Percentiles rank a stretch among this genome's conserved stretches.
Evolutionary conservation across 352 stramenopile genomes (phyloP).

Genomic region (Phytophthora quininea): DNA sequence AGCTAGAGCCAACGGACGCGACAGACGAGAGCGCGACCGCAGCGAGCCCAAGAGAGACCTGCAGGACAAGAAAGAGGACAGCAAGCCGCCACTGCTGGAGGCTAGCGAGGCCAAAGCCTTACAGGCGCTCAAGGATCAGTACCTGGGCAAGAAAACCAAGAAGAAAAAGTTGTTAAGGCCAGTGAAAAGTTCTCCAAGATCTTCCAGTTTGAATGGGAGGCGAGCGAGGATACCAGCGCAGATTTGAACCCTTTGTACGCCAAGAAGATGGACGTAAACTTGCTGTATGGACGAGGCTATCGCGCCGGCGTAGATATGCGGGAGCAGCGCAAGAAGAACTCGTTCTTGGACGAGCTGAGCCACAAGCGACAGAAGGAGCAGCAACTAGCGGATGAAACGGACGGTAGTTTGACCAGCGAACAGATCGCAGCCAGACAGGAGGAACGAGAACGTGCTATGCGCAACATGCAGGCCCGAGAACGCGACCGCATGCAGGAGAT

Average conservation of each 20-base stretch:
- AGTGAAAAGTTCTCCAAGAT: conserved; percentile 94
- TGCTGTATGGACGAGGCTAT: conserved; percentile 93
- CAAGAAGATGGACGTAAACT: conserved; percentile 88
- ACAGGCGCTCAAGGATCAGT: conserved; percentile 88
- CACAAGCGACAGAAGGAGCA: conserved; percentile 88
- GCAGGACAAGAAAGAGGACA: conserved; percentile 25
- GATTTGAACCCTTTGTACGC: conserved; percentile 93
- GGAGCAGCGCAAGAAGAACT: conserved; percentile 93
- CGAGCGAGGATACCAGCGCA: conserved; percentile 89
- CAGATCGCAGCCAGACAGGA: conserved; percentile 66
- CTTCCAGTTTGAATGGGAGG: conserved; percentile 96
- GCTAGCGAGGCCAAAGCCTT: conserved; percentile 77
- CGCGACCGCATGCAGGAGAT: conserved; percentile 66
- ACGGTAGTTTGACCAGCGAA: conserved; percentile 62
- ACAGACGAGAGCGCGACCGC: conserved; percentile 42
- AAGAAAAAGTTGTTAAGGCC: conserved; percentile 92
- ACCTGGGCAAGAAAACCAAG: conserved; percentile 83
- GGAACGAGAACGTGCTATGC: conserved; percentile 71
- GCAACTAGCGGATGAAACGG: conserved; percentile 65
- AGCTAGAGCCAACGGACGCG: conserved; percentile 16
- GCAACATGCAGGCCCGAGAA: conserved; percentile 77
- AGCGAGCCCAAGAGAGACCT: too few relatives aligned
- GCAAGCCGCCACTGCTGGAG: conserved; percentile 29
- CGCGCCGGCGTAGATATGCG: conserved; percentile 93
- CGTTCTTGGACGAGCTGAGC: conserved; percentile 87